Evolutionary conservation across 2,329 filamentous ascomycete species (phyloP).

Genomic region (Fusarium gaditjirri): DNA sequence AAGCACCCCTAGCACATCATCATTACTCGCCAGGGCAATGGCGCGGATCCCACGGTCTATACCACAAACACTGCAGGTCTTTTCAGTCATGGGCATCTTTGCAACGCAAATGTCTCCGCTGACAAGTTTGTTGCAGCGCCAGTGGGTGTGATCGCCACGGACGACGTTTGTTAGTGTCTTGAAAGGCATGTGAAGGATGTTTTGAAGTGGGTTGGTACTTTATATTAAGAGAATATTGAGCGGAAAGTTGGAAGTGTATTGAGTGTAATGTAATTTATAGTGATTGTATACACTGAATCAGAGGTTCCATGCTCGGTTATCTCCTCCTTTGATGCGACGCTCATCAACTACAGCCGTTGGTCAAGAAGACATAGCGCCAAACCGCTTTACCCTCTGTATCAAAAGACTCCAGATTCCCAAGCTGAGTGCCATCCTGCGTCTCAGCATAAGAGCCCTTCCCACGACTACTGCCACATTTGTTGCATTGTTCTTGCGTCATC

Average conservation of each 20-base stretch:
- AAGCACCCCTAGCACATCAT: not conserved
- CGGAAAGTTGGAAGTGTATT: not conserved
- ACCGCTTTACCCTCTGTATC: not conserved
- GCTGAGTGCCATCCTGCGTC: rapidly evolving
- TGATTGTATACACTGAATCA: rapidly evolving
- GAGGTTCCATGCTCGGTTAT: rapidly evolving
- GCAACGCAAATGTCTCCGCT: not conserved
- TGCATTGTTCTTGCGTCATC: not conserved
- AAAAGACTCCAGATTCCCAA: not conserved
- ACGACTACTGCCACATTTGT: rapidly evolving
- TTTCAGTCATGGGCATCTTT: not conserved
- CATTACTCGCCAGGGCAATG: not conserved
- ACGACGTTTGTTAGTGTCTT: not conserved
- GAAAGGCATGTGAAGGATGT: not conserved
- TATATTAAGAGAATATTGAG: not conserved
- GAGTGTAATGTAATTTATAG: not conserved
- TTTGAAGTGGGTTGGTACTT: not conserved
- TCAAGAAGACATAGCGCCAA: not conserved
- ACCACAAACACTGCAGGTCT: not conserved
- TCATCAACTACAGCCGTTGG: not conserved
- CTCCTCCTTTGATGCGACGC: no score
- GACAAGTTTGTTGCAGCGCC: not conserved
- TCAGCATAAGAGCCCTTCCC: rapidly evolving
- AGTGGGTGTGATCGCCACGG: not conserved
- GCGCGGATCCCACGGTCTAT: not conserved